A percentile compares a stretch with the other conserved stretches of the same genome.
Evolutionary conservation across 129 eudicot genomes (phyloP).

Genomic region (Chrysanthemum lavandulifolium): DNA sequence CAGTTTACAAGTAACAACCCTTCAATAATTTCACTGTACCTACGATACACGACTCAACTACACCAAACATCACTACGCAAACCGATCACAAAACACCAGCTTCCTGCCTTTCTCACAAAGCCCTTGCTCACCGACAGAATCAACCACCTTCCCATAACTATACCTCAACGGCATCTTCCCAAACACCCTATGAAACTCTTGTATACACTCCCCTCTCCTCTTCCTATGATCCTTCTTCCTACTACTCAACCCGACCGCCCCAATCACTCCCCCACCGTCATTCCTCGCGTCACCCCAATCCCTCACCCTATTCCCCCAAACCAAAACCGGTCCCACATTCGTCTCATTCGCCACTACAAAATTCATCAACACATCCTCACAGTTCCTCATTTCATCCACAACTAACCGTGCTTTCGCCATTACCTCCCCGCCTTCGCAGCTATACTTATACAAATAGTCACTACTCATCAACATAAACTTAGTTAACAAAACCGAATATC

Average conservation of each 20-base stretch:
- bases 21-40: too few species aligned
- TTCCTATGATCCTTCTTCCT: slow-evolving; percentile 81
- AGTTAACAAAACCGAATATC: slow-evolving; percentile 69
- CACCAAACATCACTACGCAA: too few species aligned
- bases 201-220: slow-evolving; percentile 86
- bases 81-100: slow-evolving; percentile 67
- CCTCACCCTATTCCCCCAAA: slow-evolving; percentile 62
- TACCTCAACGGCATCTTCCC: slow-evolving; percentile 82
- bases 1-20: too few species aligned
- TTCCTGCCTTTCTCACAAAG: slow-evolving; percentile 73
- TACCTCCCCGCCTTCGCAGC: slow-evolving; percentile 38
- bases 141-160: slow-evolving; percentile 74
- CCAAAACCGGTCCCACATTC: slow-evolving; percentile 56
- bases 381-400: slow-evolving; percentile 70
- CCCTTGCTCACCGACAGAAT: slow-evolving; percentile 79
- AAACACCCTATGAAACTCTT: slow-evolving; percentile 70
- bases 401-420: slow-evolving; percentile 49
- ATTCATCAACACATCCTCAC: slow-evolving; percentile 94
- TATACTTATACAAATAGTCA: slow-evolving; percentile 49
- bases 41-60: too few species aligned
- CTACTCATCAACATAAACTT: slow-evolving; percentile 61
- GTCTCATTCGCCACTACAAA: slow-evolving; percentile 62
- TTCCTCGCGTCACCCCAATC: slow-evolving; percentile 93
- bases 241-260: slow-evolving; percentile 67
- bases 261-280: slow-evolving; percentile 41